phyloP scores from a whole-genome alignment of 2,329 filamentous ascomycete species.

The Aureobasidium sp. region DNA sequence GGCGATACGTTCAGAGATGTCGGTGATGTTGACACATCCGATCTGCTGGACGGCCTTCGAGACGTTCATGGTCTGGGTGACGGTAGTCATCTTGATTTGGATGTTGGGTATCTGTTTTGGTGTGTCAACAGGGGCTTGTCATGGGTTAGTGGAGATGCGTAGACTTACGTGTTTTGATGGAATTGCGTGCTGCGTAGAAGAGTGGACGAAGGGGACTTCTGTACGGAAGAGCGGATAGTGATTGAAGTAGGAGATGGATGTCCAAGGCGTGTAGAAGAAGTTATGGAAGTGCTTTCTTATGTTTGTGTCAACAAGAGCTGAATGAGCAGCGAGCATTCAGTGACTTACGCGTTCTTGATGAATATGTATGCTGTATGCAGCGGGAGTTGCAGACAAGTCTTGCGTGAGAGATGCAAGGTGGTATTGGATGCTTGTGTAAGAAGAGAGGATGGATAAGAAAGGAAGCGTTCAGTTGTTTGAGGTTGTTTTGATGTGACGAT shows the following conservation, averaged over 20 bases:
- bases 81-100: background rate
- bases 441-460: background rate
- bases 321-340: background rate
- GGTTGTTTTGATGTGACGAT: background rate
- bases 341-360: background rate
- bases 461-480: background rate
- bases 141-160: background rate
- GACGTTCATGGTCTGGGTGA: background rate
- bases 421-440: background rate
- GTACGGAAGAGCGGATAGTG: background rate
- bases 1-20: slow-evolving; percentile 1
- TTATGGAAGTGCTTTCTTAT: background rate
- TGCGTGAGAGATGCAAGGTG: background rate
- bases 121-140: background rate
- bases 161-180: background rate
- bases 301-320: background rate
- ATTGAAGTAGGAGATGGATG: background rate
- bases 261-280: background rate
- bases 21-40: background rate
- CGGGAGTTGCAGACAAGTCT: background rate
- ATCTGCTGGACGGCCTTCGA: background rate
- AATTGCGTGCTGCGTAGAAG: too few relatives aligned
- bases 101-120: background rate
- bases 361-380: background rate
- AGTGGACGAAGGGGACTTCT: background rate